Evolutionary conservation across 768 basidiomycete genomes (phyloP), one percentile per base, ranked within the genome.

Genomic region (Amanita polypyramis): DNA sequence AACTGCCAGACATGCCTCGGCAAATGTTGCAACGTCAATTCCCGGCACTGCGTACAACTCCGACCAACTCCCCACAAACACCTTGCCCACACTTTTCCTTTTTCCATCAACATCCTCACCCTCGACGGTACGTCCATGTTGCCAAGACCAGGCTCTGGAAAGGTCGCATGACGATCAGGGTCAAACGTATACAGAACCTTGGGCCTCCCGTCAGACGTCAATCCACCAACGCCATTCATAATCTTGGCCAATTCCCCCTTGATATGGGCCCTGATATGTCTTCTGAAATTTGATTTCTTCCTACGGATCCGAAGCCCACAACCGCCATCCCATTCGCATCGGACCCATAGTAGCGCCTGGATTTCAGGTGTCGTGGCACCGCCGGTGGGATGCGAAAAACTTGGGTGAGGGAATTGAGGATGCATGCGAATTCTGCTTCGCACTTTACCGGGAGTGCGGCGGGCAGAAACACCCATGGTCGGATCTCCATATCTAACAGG

Each of bases 31-130:
- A 43, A 23, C 15, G 19, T 43, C 43, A 43, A 10, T 15, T 33
- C 15, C 8, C 43, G 30, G 10, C 43, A 19, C 7, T 34, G 9
- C 4, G 10, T 17, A 14, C 30, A 33, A 33, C n/a, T 14, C 1
- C 42, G 25, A 43, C 30, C 19, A 27, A 15, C 29, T 6, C 43
- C 43, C 43, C 43, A 43, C 14, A 43, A 33, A 43, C 43, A 43
- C 19, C 43, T 19, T 33, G 29, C 43, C 43, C 43, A 43, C 15
- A 43, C 43, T 29, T 21, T 43, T 9, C 43, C 43, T 11, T 21
- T 21, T 32, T 43, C 43, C 29, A 43, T 43, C 43, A 32, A n/a
- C 30, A 43, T 43, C 15, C 43, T 43, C 3, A 43, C 29, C 43
- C 32, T 19, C 4, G 32, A 25, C 9, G 19, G 15, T 3, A 34